phyloP scores from a whole-genome alignment of 495 filamentous ascomycete species.

The Aspergillus asperescens region DNA sequence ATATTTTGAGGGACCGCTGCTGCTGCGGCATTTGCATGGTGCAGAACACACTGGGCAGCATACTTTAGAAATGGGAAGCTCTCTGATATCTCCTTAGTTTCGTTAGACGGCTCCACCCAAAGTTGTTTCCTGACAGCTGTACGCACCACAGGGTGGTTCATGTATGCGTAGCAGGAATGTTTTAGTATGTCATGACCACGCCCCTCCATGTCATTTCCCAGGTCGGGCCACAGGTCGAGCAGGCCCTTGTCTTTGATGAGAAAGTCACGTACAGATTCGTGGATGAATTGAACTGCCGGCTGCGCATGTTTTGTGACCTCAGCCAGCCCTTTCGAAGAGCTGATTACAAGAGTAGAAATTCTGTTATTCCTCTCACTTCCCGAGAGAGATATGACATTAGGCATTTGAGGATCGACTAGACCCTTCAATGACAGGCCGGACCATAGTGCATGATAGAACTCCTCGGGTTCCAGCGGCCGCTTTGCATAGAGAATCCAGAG shows the following conservation, averaged over 20 bases:
- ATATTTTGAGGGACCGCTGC: conserved; percentile 29
- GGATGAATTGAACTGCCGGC: conserved; percentile 43
- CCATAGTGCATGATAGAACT: conserved; percentile 33
- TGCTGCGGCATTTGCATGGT: conserved; percentile 39
- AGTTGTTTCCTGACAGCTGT: conserved; percentile 4
- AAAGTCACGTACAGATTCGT: conserved; percentile 45
- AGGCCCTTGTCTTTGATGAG: conserved; percentile 39
- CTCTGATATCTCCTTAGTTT: conserved; percentile 10
- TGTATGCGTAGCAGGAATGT: conserved; percentile 29
- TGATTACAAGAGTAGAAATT: conserved; percentile 33
- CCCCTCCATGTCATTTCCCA: conserved; percentile 19
- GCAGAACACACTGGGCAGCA: conserved; percentile 36
- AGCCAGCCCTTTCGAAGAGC: conserved; percentile 41
- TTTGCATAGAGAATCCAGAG: conserved; percentile 36
- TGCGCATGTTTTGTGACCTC: conserved; percentile 27
- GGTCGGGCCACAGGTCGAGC: conserved; percentile 28
- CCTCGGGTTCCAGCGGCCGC: conserved; percentile 23
- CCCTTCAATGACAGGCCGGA: conserved; percentile 15
- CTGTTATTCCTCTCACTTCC: conserved; percentile 11
- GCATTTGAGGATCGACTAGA: conserved; percentile 14
- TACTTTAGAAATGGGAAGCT: conserved; percentile 45
- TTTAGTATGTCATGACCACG: conserved; percentile 33
- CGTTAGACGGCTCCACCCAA: no score
- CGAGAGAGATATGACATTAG: not conserved
- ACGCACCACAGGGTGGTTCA: conserved; percentile 12